Evolutionary conservation across 495 filamentous ascomycete genomes (phyloP).

Genomic region (Penicillium paradoxum): DNA sequence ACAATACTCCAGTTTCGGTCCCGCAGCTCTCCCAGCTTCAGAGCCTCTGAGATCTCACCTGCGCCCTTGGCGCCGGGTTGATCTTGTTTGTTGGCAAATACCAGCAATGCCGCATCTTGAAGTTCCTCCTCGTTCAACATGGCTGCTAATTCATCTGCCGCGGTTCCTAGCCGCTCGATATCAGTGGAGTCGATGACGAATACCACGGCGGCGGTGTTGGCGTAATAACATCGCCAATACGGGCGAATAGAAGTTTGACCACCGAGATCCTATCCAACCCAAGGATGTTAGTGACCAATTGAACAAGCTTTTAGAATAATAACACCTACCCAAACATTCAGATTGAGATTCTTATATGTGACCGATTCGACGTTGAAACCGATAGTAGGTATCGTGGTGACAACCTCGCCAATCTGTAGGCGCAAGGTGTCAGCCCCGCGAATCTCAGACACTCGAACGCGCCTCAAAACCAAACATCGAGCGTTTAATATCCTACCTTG

Average conservation of each 20-base stretch:
- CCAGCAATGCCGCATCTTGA: constrained; percentile 82
- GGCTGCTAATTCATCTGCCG: constrained; percentile 83
- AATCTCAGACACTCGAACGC: background rate
- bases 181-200: constrained; percentile 98
- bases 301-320: background rate
- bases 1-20: constrained; percentile 99
- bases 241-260: constrained; percentile 96
- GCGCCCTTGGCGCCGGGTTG: constrained; percentile 96
- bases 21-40: constrained; percentile 81
- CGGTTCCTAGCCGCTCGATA: constrained; percentile 87
- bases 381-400: constrained; percentile 98
- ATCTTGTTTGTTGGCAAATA: constrained; percentile 99
- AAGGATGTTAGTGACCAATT: background rate
- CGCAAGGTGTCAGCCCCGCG: constrained; percentile 16
- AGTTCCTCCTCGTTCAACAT: constrained; percentile 98
- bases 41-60: constrained; percentile 89
- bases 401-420: constrained; percentile 88
- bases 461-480: background rate
- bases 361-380: constrained; percentile 99
- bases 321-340: constrained; percentile 86
- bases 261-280: constrained; percentile 66
- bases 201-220: constrained; percentile 97
- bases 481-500: constrained; percentile 56
- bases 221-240: constrained; percentile 99
- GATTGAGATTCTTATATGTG: constrained; percentile 93